Evolutionary conservation across 768 basidiomycete genomes (phyloP), one percentile per base, ranked within the genome.

Genomic region (Psilocybe sp.): DNA sequence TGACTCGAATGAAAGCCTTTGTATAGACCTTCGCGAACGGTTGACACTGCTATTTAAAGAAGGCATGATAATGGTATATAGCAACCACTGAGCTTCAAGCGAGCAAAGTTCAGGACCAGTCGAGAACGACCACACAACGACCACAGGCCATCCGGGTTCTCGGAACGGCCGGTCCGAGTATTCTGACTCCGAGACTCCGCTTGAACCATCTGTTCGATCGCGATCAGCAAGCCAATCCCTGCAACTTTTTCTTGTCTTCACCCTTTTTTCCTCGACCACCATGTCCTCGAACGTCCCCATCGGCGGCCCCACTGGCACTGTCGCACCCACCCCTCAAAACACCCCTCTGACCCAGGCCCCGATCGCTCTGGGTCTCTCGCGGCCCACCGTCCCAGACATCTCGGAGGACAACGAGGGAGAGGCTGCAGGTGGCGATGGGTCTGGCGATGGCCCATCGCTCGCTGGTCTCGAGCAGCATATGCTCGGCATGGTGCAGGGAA

Each of bases 251-350:
- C 54, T 53, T 28, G 44, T 43, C 33, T 43, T 45, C 33, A 36
- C 34, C 37, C 44, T 56, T 47, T n/a, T 54, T 47, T 45, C 51
- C 46, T 35, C 49, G 33, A 13, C 31, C 36, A 60, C 47, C 47
- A 90, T 90, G 88, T 85, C 85, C 42, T 79, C 79, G 63, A 84
- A 75, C 63, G 68, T 90, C 46, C 80, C 83, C 60, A 89, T 90
- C 66, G 69, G 74, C 23, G 69, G 72, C 39, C 65, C 69, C 15
- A 50, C 52, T 49, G 81, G 81, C 69, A 72, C 85, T 19, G 85
- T 87, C 3, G 92, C 93, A n/a, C 92, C 93, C 7, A 97, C 93
- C 13, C 93, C 93, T 18, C 89, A 91, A 74, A 96, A 97, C 71
- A 96, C 94, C 3, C 94, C 93, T 10, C 72, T 92, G 53, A 84